Evolutionary conservation across 75 land plant species (phyloP), one percentile per base, ranked within the genome.

Genomic region (Ceratopteris richardii): DNA sequence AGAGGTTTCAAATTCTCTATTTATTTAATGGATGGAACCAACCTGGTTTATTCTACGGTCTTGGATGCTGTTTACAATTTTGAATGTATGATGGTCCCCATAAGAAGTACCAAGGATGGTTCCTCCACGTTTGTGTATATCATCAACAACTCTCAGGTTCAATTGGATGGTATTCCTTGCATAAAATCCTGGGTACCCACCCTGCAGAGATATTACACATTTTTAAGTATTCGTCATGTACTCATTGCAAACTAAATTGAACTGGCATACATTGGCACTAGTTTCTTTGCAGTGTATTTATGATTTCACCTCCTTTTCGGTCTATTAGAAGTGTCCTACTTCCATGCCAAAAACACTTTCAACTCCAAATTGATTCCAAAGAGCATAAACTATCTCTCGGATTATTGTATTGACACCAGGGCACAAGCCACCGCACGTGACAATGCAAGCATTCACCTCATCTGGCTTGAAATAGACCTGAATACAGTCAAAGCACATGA

Each of bases 51-150:
- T 70, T 10, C 81, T 75, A 16, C 78, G 71, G 54, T 74, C 85
- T 57, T 78, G 60, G 31, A 82, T 82, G 69, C 79, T 72, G 36
- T 75, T 71, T 29, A 82, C 85, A 33, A 82, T 82, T 46, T 82
- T 79, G 2, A 33, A 23, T 20, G 68, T 75, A 18, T 74, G 78
- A 68, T 67, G 68, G 1, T 82, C 85, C 16, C 85, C 85, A 50
- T 82, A 56, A 26, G 85, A 82, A 31, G 76, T 71, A 18, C 82
- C 79, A 19, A 82, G 67, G 22, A 82, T 56, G 21, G 79, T 82
- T 1, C 85, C 85, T 21, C 85, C 85, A 39, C 81, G 74, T 43
- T 78, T 82, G 77, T 82, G 85, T 44, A 74, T 71, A 51, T 78
- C 78, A 62, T 82, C 65, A 11, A 78, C 82, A 60, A 56, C 20